Evolutionary conservation across 2,329 filamentous ascomycete genomes (phyloP).

Genomic region (Gliomastix tumulicola): DNA sequence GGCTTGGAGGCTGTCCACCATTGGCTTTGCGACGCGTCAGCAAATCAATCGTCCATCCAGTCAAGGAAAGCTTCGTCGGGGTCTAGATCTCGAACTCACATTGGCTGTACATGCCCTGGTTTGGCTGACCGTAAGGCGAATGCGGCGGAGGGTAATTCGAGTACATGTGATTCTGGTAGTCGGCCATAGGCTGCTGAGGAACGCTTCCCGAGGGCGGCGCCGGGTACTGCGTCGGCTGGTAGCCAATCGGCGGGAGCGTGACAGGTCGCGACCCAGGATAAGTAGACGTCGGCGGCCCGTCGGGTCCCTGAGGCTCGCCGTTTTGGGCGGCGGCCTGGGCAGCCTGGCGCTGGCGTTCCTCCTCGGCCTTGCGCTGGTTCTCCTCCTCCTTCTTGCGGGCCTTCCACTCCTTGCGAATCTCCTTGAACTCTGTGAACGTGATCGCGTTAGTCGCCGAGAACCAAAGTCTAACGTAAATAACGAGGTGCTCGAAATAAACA

Average conservation of each 20-base stretch:
- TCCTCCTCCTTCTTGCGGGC: constrained; percentile 99
- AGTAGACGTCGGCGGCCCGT: constrained; percentile 39
- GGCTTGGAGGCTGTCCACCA: constrained; percentile 23
- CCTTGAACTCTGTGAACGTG: constrained; percentile 85
- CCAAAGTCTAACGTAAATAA: too few species aligned
- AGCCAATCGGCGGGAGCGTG: constrained; percentile 71
- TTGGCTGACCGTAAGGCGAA: constrained; percentile 50
- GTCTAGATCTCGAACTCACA: constrained; percentile 37
- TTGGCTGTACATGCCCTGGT: constrained; percentile 54
- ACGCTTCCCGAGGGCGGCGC: constrained; percentile 50
- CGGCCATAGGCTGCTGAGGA: constrained; percentile 42
- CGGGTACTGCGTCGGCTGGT: constrained; percentile 61
- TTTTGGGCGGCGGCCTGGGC: constrained; percentile 43
- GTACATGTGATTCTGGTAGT: constrained; percentile 52
- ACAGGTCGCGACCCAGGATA: constrained; percentile 51
- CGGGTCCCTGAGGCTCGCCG: constrained; percentile 37
- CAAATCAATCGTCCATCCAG: too few species aligned
- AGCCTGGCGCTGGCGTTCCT: constrained; percentile 62
- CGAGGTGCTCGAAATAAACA: too few species aligned
- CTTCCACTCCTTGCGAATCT: constrained; percentile 99
- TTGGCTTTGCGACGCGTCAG: constrained; percentile 24
- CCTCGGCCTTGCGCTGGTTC: constrained; percentile 78
- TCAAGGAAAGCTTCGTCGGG: too few species aligned
- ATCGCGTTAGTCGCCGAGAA: too few species aligned
- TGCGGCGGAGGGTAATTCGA: constrained; percentile 50